phyloP scores from a whole-genome alignment of 2,329 filamentous ascomycete genomes.

The Colletotrichum camelliae region DNA sequence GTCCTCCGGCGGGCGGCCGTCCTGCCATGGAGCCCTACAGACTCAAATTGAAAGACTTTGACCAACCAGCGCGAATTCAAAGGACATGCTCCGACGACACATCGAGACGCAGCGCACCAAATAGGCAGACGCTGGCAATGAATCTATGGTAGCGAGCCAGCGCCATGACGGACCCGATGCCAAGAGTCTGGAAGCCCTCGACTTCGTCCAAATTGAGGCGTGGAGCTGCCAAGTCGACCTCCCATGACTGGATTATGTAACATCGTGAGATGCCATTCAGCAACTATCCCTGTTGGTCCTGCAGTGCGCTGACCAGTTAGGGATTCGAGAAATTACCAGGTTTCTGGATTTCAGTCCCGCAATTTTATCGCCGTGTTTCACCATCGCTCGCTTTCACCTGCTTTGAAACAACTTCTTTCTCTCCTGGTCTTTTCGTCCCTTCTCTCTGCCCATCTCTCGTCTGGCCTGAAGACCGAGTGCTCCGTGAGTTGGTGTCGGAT shows the following conservation, averaged over 20 bases:
- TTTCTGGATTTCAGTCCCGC: slow-evolving; percentile 3
- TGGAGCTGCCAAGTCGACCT: neutral
- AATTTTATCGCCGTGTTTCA: neutral
- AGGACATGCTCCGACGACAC: neutral
- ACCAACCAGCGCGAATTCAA: neutral
- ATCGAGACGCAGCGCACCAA: neutral
- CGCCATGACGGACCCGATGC: neutral
- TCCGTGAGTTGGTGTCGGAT: neutral
- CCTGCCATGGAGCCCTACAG: neutral
- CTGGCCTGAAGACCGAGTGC: neutral
- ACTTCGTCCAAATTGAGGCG: neutral
- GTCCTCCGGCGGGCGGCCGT: neutral
- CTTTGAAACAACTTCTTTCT: neutral
- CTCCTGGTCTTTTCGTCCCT: neutral
- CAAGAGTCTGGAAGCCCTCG: neutral
- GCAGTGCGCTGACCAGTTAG: neutral
- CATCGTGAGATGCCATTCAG: neutral
- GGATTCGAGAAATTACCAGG: neutral
- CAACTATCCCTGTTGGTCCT: neutral
- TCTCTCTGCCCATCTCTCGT: neutral
- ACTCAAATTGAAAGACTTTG: neutral
- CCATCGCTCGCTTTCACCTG: neutral
- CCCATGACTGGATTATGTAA: neutral
- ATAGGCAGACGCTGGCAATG: neutral
- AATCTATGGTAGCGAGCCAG: neutral